Evolutionary conservation across 1,139 yeast genomes (phyloP), one percentile per base, ranked within the genome.

Genomic region (Candida anutae): DNA sequence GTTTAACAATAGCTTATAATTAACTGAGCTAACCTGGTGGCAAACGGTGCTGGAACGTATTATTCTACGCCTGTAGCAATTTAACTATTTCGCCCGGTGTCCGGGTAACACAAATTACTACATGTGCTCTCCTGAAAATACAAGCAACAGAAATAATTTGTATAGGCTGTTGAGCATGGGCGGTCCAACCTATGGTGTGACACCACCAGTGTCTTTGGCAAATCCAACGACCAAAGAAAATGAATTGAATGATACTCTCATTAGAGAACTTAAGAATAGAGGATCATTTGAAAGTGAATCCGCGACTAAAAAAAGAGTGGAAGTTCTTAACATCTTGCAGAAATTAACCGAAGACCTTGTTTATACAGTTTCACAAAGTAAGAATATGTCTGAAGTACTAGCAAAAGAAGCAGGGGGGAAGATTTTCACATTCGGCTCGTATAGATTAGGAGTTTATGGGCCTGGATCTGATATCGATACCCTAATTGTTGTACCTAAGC

Each of bases 391-490:
- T 18, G 97, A 90, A 36, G 95, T 96, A 4, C 87, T 90, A 95
- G 95, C 98, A 0, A 71, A 62, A 36, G 98, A 90, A 53, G 94
- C 97, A 0, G 98, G 98, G 22, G 98, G 98, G 12, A 93, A 93
- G 53, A 74, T 93, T 10, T 90, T 88, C 50, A 87, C 97, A 0
- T 90, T 74, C 55, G 99, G 99, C 0, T 88, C 97, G 0, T 90
- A 88, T 47, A 66, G 95, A 36, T 59, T 90, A 25, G 98, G 98
- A 2, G 98, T 90, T 5, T 85, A 88, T 56, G 96, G 98, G 0
- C 98, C 98, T 0, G 97, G 98, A 1, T 83, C 95, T 0, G 99
- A 90, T 77, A 90, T 90, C 34, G 99, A 90, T 61, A 84, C 98
- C 0, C 59, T 90, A 25, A 83, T 93, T 8, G 97, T 90, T 13